Conservation (phyloP, 1,284 basidiomycete genomes). For the Tetrapyrgos nigripes region DNA sequence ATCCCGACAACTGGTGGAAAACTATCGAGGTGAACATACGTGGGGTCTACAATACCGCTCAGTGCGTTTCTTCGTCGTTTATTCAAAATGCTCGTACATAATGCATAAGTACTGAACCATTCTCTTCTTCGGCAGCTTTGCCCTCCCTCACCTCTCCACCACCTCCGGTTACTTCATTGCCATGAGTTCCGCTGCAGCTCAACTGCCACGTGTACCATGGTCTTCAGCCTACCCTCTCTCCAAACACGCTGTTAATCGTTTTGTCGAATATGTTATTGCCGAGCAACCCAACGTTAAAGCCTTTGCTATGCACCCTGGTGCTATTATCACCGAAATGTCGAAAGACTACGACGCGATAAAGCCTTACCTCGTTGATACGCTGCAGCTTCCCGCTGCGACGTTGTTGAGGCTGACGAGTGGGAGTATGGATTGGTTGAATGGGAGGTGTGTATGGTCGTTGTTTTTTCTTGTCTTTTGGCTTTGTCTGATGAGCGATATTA, state of each 20-base stretch:
- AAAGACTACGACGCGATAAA: background rate
- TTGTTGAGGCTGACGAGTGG: conserved; percentile 5
- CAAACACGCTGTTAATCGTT: background rate
- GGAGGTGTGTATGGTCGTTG: conserved; percentile 1
- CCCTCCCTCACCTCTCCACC: conserved; percentile 1
- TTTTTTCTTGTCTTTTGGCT: too few species aligned
- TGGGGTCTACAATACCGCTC: conserved; percentile 5
- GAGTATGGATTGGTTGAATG: conserved; percentile 4
- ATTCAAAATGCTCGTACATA: too few species aligned
- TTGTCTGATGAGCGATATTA: background rate
- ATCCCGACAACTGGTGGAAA: conserved; percentile 6
- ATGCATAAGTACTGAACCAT: background rate
- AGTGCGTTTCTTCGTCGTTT: too few species aligned
- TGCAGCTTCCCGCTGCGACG: conserved; percentile 6
- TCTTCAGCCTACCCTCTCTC: conserved; percentile 2
- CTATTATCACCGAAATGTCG: conserved; percentile 1
- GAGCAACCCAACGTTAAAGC: conserved; percentile 6
- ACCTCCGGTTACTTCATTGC: background rate
- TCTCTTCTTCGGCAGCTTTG: background rate
- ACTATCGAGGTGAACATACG: conserved; percentile 8
- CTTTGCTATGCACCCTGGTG: background rate
- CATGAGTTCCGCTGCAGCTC: background rate
- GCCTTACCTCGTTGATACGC: background rate
- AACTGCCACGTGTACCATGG: background rate
- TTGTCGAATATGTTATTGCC: background rate